Evolutionary conservation across 75 land plant genomes (phyloP), one percentile per base, ranked within the genome.

Genomic region (Sequoia sempervirens): DNA sequence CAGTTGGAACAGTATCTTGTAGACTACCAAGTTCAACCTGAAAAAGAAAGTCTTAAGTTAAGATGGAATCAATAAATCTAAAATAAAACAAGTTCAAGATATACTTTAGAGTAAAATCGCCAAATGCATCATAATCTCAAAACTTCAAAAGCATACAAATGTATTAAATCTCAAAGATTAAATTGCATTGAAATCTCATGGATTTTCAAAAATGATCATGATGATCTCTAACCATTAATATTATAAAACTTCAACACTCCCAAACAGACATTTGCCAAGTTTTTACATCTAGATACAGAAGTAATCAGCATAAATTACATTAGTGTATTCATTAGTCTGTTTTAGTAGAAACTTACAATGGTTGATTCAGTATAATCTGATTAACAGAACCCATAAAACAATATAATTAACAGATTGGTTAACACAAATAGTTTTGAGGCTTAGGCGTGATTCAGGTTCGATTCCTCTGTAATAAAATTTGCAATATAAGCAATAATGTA

Each of bases 1-100:
- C 99, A 73, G 91, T 86, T n/a, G 99, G 99, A 7, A 96, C 97
- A 70, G 99, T 98, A 82, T 98, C 99, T 90, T 95, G 85, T 20
- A 98, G 94, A 68, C 91, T 85, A 28, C 90, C 91, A 43, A 97
- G 84, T 83, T 93, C 93, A 84, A 97, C 91, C 99, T 97, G 86
- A 46, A 40, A 84, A 86, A 78, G 4, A 45, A 45, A 78, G 5
- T 37, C 23, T 74, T 20, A 45, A 20, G 23, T 76, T 76, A 28
- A 76, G 80, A 78, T 38, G 32, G n/a, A 78, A 41, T 78, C 50
- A 78, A 78, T n/a, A 45, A 78, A 78, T 41, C 28, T 78, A 78
- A 75, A 38, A 78, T 13, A 43, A 41, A 78, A n/a, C 47, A 78
- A 45, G 13, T 28, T 78, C 80, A 45, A 45, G 41, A n/a, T 40